A percentile compares a stretch with the other conserved stretches of the same genome.
Conservation (phyloP, 2,329 filamentous ascomycete species). For the Dothistroma septosporum region DNA sequence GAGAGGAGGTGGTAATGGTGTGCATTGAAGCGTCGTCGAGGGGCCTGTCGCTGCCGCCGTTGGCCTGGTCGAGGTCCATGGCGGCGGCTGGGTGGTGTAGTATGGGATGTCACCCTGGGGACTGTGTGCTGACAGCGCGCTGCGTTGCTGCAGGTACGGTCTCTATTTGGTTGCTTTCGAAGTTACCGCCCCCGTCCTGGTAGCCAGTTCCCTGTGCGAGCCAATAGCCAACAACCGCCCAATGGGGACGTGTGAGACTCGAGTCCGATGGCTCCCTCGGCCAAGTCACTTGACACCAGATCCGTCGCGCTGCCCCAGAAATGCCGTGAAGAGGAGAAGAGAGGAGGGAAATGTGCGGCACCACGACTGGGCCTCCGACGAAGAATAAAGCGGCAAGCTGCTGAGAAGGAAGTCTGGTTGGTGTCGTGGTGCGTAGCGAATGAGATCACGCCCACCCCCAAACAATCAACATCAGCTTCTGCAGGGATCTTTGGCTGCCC, state of each 20-base stretch:
- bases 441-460: neutral
- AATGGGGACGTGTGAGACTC: neutral
- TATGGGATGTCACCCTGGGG: neutral
- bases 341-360: neutral
- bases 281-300: neutral
- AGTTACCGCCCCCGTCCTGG: neutral
- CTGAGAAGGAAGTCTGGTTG: neutral
- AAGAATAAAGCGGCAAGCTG: neutral
- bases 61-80: conserved; percentile 23
- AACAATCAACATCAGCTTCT: neutral
- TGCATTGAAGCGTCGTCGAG: conserved; percentile 48
- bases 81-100: neutral
- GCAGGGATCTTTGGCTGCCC: neutral
- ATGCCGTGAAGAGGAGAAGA: neutral
- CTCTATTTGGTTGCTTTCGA: neutral
- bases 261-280: neutral
- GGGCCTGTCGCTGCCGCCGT: conserved; percentile 22
- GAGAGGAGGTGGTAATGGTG: conserved; percentile 44
- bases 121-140: neutral
- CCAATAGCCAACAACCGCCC: neutral
- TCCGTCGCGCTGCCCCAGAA: neutral
- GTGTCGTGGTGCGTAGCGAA: neutral
- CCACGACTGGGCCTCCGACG: neutral
- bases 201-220: neutral
- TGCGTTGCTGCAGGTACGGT: neutral